Percentiles rank a stretch among this genome's conserved stretches.
Evolutionary conservation across 2,329 filamentous ascomycete genomes (phyloP).

Genomic region (Stagonosporopsis rhizophila): DNA sequence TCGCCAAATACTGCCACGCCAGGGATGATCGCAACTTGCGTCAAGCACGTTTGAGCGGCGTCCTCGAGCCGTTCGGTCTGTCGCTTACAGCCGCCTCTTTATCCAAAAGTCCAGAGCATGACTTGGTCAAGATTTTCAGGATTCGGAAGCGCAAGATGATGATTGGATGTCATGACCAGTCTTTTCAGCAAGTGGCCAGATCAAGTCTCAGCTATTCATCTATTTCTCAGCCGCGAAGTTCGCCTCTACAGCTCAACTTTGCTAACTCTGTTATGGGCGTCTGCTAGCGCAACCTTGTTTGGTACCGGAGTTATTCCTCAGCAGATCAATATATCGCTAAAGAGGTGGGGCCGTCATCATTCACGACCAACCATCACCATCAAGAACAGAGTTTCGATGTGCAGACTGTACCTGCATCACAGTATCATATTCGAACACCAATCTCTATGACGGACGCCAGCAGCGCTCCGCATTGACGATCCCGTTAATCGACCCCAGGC

Average conservation of each 20-base stretch:
- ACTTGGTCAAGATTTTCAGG: conserved; percentile 5
- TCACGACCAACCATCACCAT: conserved; percentile 1
- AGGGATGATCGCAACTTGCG: conserved; percentile 35
- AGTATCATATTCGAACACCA: conserved; percentile 27
- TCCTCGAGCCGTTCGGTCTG: conserved; percentile 22
- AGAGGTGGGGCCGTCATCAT: conserved; percentile 7
- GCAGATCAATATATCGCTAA: conserved; percentile 17
- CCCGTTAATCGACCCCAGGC: conserved; percentile 37
- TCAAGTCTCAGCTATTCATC: conserved; percentile 4
- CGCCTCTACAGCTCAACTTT: conserved; percentile 16
- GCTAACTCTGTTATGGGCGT: conserved; percentile 3
- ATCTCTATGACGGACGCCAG: conserved; percentile 39
- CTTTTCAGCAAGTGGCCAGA: conserved; percentile 10
- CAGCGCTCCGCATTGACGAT: conserved; percentile 35
- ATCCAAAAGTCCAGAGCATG: conserved; percentile 23
- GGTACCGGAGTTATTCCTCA: conserved; percentile 18
- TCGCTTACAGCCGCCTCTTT: conserved; percentile 35
- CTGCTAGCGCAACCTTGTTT: conserved; percentile 16
- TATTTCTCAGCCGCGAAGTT: conserved; percentile 13
- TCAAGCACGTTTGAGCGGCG: conserved; percentile 42
- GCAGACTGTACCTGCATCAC: conserved; percentile 43
- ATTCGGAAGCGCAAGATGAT: conserved; percentile 12
- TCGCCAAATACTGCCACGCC: conserved; percentile 42
- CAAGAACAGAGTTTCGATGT: conserved; percentile 11
- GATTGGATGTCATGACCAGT: conserved; percentile 12